Base-by-base conservation (phyloP, 2,329 filamentous ascomycete genomes). In the Fusarium sp. region DNA sequence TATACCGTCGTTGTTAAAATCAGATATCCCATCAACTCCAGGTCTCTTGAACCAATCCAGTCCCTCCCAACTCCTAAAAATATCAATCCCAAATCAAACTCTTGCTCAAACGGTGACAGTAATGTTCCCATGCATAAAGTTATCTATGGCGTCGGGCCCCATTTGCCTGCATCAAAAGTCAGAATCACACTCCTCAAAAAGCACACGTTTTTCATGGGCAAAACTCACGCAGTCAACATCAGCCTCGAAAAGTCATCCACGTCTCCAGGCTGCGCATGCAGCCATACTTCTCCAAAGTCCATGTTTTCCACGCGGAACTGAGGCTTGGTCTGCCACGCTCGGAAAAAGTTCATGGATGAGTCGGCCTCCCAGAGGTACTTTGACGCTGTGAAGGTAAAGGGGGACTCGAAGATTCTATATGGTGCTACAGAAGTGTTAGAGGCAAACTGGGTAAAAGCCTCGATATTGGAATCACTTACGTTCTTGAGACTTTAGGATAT, bases 281-380 rank as follows among this genome's bases (percentile, higher is more conserved):
- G 70, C 80, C 83, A 83, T 18, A 84, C 79, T 0, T 83, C 81
- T 47, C 79, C 75, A 52, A 84, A 83, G 56, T 79, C 76, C 69
- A 83, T 74, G 31, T 82, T 76, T n/a, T 75, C 64, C 42, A 85
- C 79, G 38, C 72, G 69, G 58, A 79, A 85, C 58, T 83, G 79
- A 10, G 83, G 83, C 78, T 83, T 84, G 37, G 82, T 81, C n/a
- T 83, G 81, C 85, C 85, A 87, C 3, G 84, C 82, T 2, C 78
- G 80, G 74, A 80, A 86, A 70, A 87, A 87, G 3, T 83, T 80
- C 22, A 83, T 77, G 2, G 85, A 83, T 6, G 80, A 81, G 34
- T 75, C 67, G 1, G 85, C 84, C 18, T 84, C 80, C 85, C 85
- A 87, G 20, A 87, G 81, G 64, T 85, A 80, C 9, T 78, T 78